Percentiles rank a stretch among this genome's conserved stretches.
Conservation (phyloP, 2,329 filamentous ascomycete species). For the Alternaria metachromatica region DNA sequence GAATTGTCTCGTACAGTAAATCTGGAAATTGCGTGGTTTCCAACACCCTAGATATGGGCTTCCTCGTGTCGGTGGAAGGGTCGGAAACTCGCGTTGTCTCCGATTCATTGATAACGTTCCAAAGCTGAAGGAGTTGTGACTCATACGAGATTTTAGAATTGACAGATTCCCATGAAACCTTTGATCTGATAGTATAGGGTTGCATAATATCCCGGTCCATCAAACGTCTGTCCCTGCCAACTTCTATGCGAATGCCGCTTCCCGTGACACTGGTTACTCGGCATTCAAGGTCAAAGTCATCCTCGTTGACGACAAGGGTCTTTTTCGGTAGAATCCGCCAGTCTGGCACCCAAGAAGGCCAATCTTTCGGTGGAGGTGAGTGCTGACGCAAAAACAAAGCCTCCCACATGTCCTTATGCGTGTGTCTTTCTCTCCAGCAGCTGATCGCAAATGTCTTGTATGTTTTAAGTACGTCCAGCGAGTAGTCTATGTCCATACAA, state of each 20-base stretch:
- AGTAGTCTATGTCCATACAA: neutral
- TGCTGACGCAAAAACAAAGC: neutral
- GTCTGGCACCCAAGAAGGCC: conserved; percentile 10
- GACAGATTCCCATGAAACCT: no score
- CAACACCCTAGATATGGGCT: no score
- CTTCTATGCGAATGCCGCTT: neutral
- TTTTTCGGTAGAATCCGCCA: neutral
- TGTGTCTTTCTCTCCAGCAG: neutral
- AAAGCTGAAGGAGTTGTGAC: neutral
- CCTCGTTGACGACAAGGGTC: accelerated
- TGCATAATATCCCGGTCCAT: neutral
- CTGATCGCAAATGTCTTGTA: neutral
- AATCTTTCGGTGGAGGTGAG: neutral
- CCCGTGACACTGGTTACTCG: neutral
- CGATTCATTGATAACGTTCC: no score
- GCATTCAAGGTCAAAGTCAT: accelerated
- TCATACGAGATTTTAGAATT: accelerated
- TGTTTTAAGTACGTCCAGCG: neutral
- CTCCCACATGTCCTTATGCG: neutral
- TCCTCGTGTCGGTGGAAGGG: no score
- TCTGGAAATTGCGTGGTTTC: no score
- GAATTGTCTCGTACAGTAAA: no score
- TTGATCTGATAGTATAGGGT: neutral
- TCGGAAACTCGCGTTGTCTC: neutral
- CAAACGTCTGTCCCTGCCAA: neutral